Conservation (phyloP, 306 rosid species). For the Ormosia semicastrata region DNA sequence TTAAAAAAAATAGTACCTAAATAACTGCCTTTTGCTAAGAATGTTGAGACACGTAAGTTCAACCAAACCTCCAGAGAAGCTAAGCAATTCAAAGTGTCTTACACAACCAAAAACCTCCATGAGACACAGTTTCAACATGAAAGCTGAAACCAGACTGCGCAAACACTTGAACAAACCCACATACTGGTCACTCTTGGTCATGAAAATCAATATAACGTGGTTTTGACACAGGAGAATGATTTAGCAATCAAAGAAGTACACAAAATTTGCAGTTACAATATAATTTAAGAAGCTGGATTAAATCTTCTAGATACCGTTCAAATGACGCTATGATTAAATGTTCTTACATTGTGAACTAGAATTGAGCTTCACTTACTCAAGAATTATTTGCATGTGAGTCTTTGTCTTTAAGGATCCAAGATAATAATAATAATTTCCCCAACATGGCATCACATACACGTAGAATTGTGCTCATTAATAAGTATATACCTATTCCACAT, state of each 20-base stretch:
- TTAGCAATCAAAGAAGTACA: neutral
- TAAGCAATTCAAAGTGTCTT: conserved; percentile 51
- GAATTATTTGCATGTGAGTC: conserved; percentile 92
- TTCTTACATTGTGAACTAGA: neutral
- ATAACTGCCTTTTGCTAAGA: conserved; percentile 40
- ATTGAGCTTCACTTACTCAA: conserved; percentile 68
- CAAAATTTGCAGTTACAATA: too few relatives aligned
- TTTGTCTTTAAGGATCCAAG: conserved; percentile 96
- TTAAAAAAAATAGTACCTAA: too few relatives aligned
- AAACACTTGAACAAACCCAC: conserved; percentile 16
- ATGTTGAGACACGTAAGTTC: conserved; percentile 50
- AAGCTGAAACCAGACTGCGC: neutral
- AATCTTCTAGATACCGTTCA: conserved; percentile 5
- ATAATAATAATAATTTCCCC: too few relatives aligned
- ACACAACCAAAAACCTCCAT: neutral
- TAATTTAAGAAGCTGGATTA: too few relatives aligned
- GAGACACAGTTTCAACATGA: neutral
- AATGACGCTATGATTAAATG: neutral
- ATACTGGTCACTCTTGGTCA: conserved; percentile 51
- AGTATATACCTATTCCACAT: too few relatives aligned
- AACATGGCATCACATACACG: too few relatives aligned
- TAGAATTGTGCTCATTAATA: too few relatives aligned
- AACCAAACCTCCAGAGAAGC: conserved; percentile 53
- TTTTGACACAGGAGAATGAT: conserved; percentile 23
- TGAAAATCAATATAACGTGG: conserved; percentile 47